phyloP scores from a whole-genome alignment of 495 filamentous ascomycete genomes.

The Emericellopsis terricola region DNA sequence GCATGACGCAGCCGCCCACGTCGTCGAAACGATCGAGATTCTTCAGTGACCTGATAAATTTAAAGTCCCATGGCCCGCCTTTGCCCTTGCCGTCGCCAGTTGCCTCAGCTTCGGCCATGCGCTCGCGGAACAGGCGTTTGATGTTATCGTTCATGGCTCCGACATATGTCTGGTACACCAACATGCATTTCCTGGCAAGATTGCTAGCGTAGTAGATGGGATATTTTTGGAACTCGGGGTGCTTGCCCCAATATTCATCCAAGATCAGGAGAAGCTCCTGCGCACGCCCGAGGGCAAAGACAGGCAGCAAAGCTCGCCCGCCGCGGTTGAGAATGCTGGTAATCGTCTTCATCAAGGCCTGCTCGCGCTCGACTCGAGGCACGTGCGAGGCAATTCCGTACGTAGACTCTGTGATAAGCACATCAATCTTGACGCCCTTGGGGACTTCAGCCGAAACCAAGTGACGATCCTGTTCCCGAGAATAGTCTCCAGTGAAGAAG shows the following conservation, averaged over 20 bases:
- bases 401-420: conserved; percentile 92
- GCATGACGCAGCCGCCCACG: conserved; percentile 89
- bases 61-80: conserved; percentile 92
- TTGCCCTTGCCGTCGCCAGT: conserved; percentile 48
- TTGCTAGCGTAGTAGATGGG: conserved; percentile 97
- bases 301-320: conserved; percentile 83
- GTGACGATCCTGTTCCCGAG: conserved; percentile 84
- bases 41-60: conserved; percentile 75
- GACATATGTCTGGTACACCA: conserved; percentile 95
- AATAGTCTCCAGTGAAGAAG: conserved; percentile 95
- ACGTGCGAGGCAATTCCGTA: conserved; percentile 88
- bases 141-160: conserved; percentile 98
- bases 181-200: conserved; percentile 89
- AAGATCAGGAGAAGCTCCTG: conserved; percentile 89
- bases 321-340: conserved; percentile 79
- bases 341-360: conserved; percentile 84
- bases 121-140: conserved; percentile 70
- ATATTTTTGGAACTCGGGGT: conserved; percentile 67
- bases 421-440: conserved; percentile 69
- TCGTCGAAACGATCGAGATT: conserved; percentile 91
- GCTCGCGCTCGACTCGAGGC: conserved; percentile 75
- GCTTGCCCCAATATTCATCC: conserved; percentile 88
- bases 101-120: conserved; percentile 72
- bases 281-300: conserved; percentile 83
- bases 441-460: conserved; percentile 82